Evolutionary conservation across 2,329 filamentous ascomycete species (phyloP), one percentile per base, ranked within the genome.

Genomic region (Venturiaceae sp.): DNA sequence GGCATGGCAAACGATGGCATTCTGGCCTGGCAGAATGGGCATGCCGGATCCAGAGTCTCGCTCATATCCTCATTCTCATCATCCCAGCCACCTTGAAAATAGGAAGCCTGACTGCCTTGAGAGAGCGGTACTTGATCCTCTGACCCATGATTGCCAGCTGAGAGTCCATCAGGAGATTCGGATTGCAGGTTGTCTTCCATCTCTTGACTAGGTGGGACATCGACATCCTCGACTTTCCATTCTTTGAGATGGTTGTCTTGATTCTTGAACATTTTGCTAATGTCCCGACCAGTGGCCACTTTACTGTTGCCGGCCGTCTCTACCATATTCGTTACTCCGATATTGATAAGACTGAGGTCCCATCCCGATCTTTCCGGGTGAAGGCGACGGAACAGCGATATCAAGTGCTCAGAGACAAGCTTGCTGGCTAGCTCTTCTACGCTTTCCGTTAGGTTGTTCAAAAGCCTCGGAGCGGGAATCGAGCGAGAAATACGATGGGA

Each of bases 241-340:
- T 87, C 83, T 61, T 79, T 83, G 58, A 91, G 73, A 32, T 84
- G 80, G 47, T 83, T 79, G 54, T 89, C 85, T 68, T 95, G 90
- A 58, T 78, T 79, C 66, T 77, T 83, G 69, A 96, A 95, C 90
- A 96, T 95, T 66, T 77, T 81, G 1, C 81, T 80, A 63, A 96
- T 96, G 66, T 96, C 85, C 62, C 87, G 79, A 1, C 88, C 89
- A 13, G 66, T 69, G 0, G 74, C 74, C 23, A 70, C n/a, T n/a
- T n/a, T n/a, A 72, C 72, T 73, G 28, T 71, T 66, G 8, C 75
- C 73, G 26, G 73, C 76, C 3, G 72, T 70, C 61, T 77, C 74
- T 6, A 66, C 80, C 85, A 97, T 92, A 68, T 96, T 95, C 14
- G 88, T 87, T 7, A 89, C 91, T 50, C 90, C 92, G 23, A 97